Evolutionary conservation across 2,329 filamentous ascomycete species (phyloP), one percentile per base, ranked within the genome.

Genomic region (Penicillium sp.): DNA sequence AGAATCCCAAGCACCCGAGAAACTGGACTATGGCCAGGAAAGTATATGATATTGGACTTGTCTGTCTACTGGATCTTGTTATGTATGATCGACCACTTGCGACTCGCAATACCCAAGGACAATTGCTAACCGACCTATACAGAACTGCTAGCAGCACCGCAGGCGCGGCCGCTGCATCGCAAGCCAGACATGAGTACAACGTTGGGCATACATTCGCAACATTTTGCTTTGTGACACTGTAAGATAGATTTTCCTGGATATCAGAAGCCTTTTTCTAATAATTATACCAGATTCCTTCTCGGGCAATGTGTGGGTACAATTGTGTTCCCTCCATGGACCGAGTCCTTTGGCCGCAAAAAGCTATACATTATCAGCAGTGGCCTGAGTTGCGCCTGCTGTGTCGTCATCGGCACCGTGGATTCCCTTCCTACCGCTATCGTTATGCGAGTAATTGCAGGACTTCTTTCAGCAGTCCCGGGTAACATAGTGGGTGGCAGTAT

Each of bases 401-500:
- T 77, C 3, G 51, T 78, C 4, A 70, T 75, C 8, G 75, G 69
- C 2, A 55, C 70, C 0, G 65, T 69, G 1, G 72, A 64, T 5
- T 69, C 67, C 0, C 50, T 77, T 2, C 53, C 68, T 1, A 70
- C 65, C 0, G 69, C 75, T 2, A 59, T 74, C n/a, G 39, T 75
- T 2, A 74, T 75, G 22, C 69, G 78, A 5, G 69, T 78, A 31
- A 20, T 75, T 4, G 72, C 73, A 3, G 79, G 78, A 0, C 56
- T 77, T 5, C 62, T 76, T 9, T 78, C 77, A 0, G 76, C 78
- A 4, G 72, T 79, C 11, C 78, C 78, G 2, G 71, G 75, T 0
- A 74, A 76, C 20, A 75, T 80, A 5, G 72, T 75, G 8, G 70
- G 74, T 0, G 77, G 78, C 1, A 77, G 74, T 44, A 70, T 80